Evolutionary conservation across 352 stramenopile species (phyloP).

Genomic region (Peronospora belbahrii): DNA sequence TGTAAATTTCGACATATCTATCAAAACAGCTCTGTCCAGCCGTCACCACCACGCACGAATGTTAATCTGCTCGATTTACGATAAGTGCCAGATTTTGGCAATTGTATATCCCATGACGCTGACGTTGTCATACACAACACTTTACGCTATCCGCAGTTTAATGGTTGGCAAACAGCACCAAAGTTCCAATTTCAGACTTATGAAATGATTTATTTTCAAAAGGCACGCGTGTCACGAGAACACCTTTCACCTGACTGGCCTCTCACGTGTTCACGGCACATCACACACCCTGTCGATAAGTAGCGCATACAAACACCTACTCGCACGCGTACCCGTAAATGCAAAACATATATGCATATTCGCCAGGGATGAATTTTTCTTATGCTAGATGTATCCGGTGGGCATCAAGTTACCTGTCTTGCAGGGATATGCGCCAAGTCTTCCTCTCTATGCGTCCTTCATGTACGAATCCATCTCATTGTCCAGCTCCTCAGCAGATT

Average conservation of each 20-base stretch:
- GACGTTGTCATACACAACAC: neutral
- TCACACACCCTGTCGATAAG: slow-evolving; percentile 12
- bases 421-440: slow-evolving; percentile 5
- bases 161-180: neutral
- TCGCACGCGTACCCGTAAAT: slow-evolving; percentile 24
- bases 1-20: no score
- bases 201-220: slow-evolving; percentile 30
- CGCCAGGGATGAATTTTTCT: slow-evolving; percentile 2
- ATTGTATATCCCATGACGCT: no score
- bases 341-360: slow-evolving; percentile 30
- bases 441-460: slow-evolving; percentile 57
- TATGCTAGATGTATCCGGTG: neutral
- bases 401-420: slow-evolving; percentile 13
- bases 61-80: no score
- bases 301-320: slow-evolving; percentile 9
- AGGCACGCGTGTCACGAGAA: slow-evolving; percentile 14
- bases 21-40: no score
- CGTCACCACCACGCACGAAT: no score
- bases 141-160: neutral
- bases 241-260: slow-evolving; percentile 5
- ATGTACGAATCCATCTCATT: slow-evolving; percentile 87
- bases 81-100: no score
- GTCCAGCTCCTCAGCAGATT: slow-evolving; percentile 58
- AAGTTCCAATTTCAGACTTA: slow-evolving; percentile 16
- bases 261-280: slow-evolving; percentile 2